Evolutionary conservation across 345 rosid genomes (phyloP).

Genomic region (Raphanus sativus): DNA sequence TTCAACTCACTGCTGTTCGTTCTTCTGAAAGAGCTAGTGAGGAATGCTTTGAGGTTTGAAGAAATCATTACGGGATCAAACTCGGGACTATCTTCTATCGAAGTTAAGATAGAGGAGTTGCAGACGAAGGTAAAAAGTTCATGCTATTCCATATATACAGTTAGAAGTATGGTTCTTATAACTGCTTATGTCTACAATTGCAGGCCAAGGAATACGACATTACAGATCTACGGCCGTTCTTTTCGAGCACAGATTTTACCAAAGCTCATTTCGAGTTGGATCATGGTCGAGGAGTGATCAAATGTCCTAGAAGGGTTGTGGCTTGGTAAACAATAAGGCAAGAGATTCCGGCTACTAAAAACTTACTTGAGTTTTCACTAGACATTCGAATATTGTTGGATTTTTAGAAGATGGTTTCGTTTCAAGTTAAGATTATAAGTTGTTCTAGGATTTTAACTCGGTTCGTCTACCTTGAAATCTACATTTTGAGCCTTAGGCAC

Average conservation of each 20-base stretch:
- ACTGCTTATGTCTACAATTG: conserved; percentile 12
- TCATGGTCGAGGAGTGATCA: conserved; percentile 50
- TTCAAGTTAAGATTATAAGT: background rate
- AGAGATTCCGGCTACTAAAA: background rate
- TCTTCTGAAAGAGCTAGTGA: conserved; percentile 80
- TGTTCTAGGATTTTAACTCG: background rate
- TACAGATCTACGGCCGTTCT: conserved; percentile 69
- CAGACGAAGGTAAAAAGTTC: conserved; percentile 56
- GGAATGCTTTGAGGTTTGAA: conserved; percentile 76
- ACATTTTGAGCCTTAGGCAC: background rate
- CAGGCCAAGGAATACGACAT: conserved; percentile 92
- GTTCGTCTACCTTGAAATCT: background rate
- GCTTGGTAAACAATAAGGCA: conserved; percentile 32
- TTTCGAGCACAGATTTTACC: conserved; percentile 67
- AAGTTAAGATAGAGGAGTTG: conserved; percentile 76
- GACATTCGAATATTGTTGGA: background rate
- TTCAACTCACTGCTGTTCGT: conserved; percentile 73
- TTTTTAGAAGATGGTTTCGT: background rate
- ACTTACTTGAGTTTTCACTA: background rate
- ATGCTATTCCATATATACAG: background rate
- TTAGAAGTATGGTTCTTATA: background rate
- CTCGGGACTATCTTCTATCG: conserved; percentile 55
- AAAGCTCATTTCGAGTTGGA: conserved; percentile 69
- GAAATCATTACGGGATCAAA: conserved; percentile 79
- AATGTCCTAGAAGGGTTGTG: conserved; percentile 46